phyloP scores from a whole-genome alignment of 1,284 basidiomycete species.

The Puccinia coronata region DNA sequence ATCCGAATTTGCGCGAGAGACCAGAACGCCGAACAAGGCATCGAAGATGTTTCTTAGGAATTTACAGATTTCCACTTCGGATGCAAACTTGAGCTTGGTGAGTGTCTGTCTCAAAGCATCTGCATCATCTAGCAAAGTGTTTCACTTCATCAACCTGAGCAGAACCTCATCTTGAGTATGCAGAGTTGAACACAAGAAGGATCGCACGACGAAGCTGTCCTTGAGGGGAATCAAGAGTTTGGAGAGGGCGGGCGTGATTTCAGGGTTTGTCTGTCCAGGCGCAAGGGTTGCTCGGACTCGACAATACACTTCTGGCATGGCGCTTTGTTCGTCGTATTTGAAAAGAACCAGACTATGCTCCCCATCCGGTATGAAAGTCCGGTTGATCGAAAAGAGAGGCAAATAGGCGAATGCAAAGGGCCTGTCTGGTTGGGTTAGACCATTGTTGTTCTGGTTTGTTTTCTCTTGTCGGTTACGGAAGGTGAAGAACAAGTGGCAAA shows the following conservation, averaged over 20 bases:
- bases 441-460: conserved; percentile 57
- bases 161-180: conserved; percentile 90
- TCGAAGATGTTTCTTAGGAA: conserved; percentile 85
- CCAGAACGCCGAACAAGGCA: conserved; percentile 84
- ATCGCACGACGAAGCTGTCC: conserved; percentile 79
- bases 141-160: conserved; percentile 81
- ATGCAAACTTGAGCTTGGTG: conserved; percentile 75
- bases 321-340: conserved; percentile 62
- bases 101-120: conserved; percentile 73
- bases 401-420: conserved; percentile 92
- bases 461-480: conserved; percentile 71
- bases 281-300: conserved; percentile 53
- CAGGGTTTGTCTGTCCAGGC: conserved; percentile 48
- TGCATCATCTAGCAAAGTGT: conserved; percentile 67
- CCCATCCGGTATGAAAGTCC: conserved; percentile 85
- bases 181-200: conserved; percentile 86
- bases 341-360: conserved; percentile 82
- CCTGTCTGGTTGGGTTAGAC: conserved; percentile 65
- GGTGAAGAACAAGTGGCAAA: conserved; percentile 91
- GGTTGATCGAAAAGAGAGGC: conserved; percentile 76
- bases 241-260: conserved; percentile 54
- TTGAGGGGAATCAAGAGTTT: conserved; percentile 58
- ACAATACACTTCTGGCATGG: conserved; percentile 64
- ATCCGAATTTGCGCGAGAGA: conserved; percentile 70
- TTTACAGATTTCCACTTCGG: conserved; percentile 72